These are phyloP conservation scores for Colletotrichum sp. DNA, from an alignment of 2,329 filamentous ascomycete genomes.

Conservation along the genomic window DNA sequence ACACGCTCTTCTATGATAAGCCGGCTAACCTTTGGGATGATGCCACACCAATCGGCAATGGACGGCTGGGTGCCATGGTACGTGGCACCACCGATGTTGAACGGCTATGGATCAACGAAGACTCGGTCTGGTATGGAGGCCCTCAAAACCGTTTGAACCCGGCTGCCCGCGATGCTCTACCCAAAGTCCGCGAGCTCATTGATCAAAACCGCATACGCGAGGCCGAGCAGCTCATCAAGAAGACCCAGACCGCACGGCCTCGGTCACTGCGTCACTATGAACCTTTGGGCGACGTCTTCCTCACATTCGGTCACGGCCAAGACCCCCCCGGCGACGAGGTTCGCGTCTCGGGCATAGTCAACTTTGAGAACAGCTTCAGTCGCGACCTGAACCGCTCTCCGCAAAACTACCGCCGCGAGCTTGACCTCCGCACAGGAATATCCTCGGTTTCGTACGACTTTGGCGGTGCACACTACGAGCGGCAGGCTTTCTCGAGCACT, in stretches of 20 bases:
- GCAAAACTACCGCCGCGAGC: not conserved
- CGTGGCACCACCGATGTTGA: conserved; percentile 37
- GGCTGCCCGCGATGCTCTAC: conserved; percentile 22
- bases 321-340: not conserved
- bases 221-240: not conserved
- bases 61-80: conserved; percentile 40
- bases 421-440: not conserved
- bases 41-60: conserved; percentile 46
- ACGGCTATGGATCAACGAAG: conserved; percentile 47
- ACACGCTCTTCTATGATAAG: not conserved
- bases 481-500: not conserved
- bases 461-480: not conserved
- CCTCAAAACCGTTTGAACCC: conserved; percentile 40
- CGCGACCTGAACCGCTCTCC: not conserved
- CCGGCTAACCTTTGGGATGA: not conserved
- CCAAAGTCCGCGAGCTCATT: not conserved
- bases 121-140: conserved; percentile 47
- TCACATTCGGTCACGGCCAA: not conserved
- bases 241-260: not conserved
- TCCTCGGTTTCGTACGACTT: not conserved
- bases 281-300: not conserved
- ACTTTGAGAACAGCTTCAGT: not conserved
- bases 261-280: not conserved
- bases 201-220: not conserved
- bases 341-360: not conserved